Percentiles rank a stretch among this genome's conserved stretches.
Evolutionary conservation across 2,329 filamentous ascomycete species (phyloP).

Genomic region (Alternaria triticimaculans): DNA sequence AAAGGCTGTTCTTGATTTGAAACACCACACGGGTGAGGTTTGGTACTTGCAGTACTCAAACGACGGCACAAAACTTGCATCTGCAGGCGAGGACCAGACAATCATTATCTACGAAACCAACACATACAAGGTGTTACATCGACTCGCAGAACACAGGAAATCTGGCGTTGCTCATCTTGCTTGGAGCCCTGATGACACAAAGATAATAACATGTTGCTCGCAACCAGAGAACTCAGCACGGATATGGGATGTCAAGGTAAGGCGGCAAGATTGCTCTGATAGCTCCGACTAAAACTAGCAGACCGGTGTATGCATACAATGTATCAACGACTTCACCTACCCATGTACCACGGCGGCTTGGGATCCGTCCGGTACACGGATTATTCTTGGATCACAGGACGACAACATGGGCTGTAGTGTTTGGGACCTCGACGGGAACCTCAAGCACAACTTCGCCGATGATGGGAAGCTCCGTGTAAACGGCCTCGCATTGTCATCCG

Average conservation of each 20-base stretch:
- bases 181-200: constrained; percentile 91
- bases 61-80: constrained; percentile 81
- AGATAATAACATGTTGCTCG: constrained; percentile 82
- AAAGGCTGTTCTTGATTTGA: constrained; percentile 72
- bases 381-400: constrained; percentile 69
- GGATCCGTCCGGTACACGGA: constrained; percentile 76
- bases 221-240: constrained; percentile 70
- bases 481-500: constrained; percentile 81
- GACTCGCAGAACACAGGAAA: constrained; percentile 67
- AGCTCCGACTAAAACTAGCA: constrained; percentile 19
- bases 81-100: constrained; percentile 75
- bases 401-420: constrained; percentile 44
- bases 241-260: constrained; percentile 69
- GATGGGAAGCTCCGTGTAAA: constrained; percentile 74
- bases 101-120: constrained; percentile 84
- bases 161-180: constrained; percentile 81
- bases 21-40: constrained; percentile 79
- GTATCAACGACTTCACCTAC: constrained; percentile 75
- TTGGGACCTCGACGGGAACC: constrained; percentile 70
- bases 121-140: constrained; percentile 69
- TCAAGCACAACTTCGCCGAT: constrained; percentile 66
- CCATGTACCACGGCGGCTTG: constrained; percentile 91
- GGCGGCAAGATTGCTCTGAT: neutral
- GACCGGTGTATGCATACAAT: constrained; percentile 60
- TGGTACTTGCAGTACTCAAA: constrained; percentile 94